Evolutionary conservation across 176 grass and related monocot genomes (phyloP).

Genomic region (Ampelocalamus luodianensis): DNA sequence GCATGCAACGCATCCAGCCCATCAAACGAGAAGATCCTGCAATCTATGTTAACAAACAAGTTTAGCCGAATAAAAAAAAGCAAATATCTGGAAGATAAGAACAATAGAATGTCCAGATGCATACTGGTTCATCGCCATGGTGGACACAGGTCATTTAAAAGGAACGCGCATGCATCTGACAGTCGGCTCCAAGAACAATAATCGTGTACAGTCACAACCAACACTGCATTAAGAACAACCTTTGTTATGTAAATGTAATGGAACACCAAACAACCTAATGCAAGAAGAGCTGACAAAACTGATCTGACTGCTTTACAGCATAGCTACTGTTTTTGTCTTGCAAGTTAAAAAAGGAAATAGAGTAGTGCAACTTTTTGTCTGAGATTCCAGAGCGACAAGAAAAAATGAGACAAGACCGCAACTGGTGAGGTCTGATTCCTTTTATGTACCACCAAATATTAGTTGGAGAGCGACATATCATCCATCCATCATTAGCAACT

Average conservation of each 20-base stretch:
- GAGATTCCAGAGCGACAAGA: background rate
- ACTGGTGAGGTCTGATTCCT: constrained; percentile 17
- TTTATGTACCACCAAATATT: constrained; percentile 40
- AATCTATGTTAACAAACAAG: constrained; percentile 41
- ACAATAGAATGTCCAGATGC: background rate
- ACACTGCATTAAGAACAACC: constrained; percentile 45
- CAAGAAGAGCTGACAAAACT: constrained; percentile 32
- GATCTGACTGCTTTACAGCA: constrained; percentile 14
- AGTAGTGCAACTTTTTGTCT: constrained; percentile 15
- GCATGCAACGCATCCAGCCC: constrained; percentile 47
- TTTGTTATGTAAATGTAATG: constrained; percentile 30
- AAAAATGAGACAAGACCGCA: constrained; percentile 13
- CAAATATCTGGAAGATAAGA: background rate
- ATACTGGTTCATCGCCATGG: constrained; percentile 48
- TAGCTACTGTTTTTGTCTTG: constrained; percentile 33
- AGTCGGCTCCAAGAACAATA: constrained; percentile 35
- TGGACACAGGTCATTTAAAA: constrained; percentile 39
- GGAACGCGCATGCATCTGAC: constrained; percentile 17
- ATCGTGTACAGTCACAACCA: constrained; percentile 24
- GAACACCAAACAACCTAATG: constrained; percentile 41
- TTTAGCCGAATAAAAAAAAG: constrained; percentile 9
- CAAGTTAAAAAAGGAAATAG: constrained; percentile 44
- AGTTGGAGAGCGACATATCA: constrained; percentile 47
- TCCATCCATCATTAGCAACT: constrained; percentile 40
- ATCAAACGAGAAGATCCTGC: constrained; percentile 56